Conservation (phyloP, 2,329 filamentous ascomycete species). For the Talaromyces sp. region DNA sequence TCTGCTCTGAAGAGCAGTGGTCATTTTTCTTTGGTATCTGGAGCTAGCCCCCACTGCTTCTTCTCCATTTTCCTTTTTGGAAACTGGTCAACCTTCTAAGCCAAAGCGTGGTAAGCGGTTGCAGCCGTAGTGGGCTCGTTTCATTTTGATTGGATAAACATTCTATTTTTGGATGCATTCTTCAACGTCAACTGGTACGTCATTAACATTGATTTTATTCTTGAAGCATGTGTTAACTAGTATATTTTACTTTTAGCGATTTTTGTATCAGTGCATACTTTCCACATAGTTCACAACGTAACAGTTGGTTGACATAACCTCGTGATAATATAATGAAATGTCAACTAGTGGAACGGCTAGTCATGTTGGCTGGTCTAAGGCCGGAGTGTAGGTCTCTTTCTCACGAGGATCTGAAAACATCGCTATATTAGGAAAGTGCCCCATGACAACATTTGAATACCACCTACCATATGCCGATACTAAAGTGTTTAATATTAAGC, state of each 20-base stretch:
- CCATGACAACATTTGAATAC: too few species aligned
- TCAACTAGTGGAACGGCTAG: too few species aligned
- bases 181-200: neutral
- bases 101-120: neutral
- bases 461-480: neutral
- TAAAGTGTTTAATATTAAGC: neutral
- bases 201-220: neutral
- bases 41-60: neutral
- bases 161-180: neutral
- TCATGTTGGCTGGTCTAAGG: too few species aligned
- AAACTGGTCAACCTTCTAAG: neutral
- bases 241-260: too few species aligned
- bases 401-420: neutral
- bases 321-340: neutral
- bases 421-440: neutral
- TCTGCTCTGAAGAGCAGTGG: neutral
- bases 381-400: neutral
- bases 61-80: neutral
- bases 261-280: too few species aligned
- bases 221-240: neutral
- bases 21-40: too few species aligned
- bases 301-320: neutral
- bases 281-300: neutral
- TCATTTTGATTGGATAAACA: neutral
- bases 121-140: neutral